Evolutionary conservation across 2,329 filamentous ascomycete species (phyloP), one percentile per base, ranked within the genome.

Genomic region (Cladophialophora psammophila): DNA sequence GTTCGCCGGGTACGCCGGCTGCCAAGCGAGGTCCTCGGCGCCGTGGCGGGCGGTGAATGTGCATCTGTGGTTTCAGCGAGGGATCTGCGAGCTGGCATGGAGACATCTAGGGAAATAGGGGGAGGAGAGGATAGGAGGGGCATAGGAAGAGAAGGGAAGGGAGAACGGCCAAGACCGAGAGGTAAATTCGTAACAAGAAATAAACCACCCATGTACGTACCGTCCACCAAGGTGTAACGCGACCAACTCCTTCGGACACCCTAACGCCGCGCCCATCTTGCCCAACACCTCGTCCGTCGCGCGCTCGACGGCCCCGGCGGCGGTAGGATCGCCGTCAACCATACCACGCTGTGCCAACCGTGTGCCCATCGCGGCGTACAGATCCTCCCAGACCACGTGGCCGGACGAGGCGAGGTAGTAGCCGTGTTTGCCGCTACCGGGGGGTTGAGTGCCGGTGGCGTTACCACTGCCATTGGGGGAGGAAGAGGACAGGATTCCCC

Each of bases 361-460:
- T 15, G 72, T 72, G 0, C 80, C 84, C 66, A 86, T 80, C 2
- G 80, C 79, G 4, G 63, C 69, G 72, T 86, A 87, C 0, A 87
- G 61, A 60, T 85, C 82, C 15, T 81, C 76, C 85, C 84, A 87
- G 0, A 77, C 78, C 4, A 87, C 75, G 18, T 75, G 79, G 0
- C 85, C 85, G 0, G 83, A 75, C 0, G 83, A 71, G 0, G 84
- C 85, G 7, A 86, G 79, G 69, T 83, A 87, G 69, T 82, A 86
- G 0, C 85, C 84, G 0, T 80, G 76, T 61, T 77, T 80, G 0
- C 82, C 82, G 58, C 81, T 67, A 1, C 73, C 78, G 0, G 78
- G 75, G 4, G 80, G 74, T 20, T 32, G 20, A 26, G 38, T 32
- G 12, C 77, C 72, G 0, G 74, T 79, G 1, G 67, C 69, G 26